Evolutionary conservation across 2,329 filamentous ascomycete genomes (phyloP), one percentile per base, ranked within the genome.

Genomic region (Simplicillium sp.): DNA sequence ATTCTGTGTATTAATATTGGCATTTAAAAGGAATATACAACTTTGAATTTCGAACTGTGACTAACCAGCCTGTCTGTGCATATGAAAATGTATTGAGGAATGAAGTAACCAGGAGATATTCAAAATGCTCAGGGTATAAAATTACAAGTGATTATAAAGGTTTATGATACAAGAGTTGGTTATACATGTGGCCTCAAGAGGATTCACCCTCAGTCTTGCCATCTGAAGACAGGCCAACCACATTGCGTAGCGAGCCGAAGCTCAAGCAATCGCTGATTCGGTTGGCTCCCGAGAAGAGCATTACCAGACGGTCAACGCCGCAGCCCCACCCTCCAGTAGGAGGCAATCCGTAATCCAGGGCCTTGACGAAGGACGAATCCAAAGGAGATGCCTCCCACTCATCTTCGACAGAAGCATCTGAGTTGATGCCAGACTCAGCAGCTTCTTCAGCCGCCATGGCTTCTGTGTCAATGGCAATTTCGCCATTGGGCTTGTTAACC

Each of bases 311-410:
- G 63, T 98, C 92, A 34, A 98, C 69, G 1, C 92, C 92, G 53
- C 88, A 94, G 2, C 92, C 92, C 92, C 92, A 98, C 4, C 92
- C 92, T 0, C 90, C 92, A 0, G 92, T 98, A 1, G 92, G 87
- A n/a, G 92, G 92, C 44, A 98, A 66, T 0, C 87, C 92, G 65
- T 86, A 87, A 58, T 94, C 87, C 38, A 98, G 63, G 4, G 86
- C 87, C 50, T 82, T 76, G 36, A 96, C 66, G 54, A 95, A 98
- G 53, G 77, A 84, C 64, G 94, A 84, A 54, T 96, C 88, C 52
- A 59, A 73, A 53, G 51, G 72, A 52, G 44, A 66, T 50, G 45
- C 61, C 36, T 74, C 66, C 12, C 54, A 69, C 29, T 64, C 66
- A 13, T 66, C 68, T 2, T 44, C 42, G 34, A 48, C 47, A 14